phyloP scores from a whole-genome alignment of 2,329 filamentous ascomycete genomes.

The Fusarium neocosmosporiellum region DNA sequence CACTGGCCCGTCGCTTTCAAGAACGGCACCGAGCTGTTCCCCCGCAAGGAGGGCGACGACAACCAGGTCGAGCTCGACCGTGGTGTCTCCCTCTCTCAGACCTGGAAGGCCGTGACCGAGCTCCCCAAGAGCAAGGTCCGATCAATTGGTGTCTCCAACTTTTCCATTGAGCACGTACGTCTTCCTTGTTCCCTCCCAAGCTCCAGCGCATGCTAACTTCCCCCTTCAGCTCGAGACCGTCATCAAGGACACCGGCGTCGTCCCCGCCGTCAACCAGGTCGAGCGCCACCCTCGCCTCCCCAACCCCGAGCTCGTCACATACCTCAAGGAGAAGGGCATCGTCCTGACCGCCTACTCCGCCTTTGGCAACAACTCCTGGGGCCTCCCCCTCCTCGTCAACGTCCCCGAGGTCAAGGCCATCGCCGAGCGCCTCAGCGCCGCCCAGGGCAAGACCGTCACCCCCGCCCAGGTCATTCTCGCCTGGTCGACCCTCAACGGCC shows the following conservation, averaged over 20 bases:
- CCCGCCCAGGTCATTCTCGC: constrained; percentile 63
- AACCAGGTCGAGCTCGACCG: constrained; percentile 56
- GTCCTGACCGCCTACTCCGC: constrained; percentile 74
- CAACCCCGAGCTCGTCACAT: constrained; percentile 66
- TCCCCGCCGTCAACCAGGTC: constrained; percentile 74
- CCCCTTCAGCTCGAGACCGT: constrained; percentile 60
- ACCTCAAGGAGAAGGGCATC: constrained; percentile 71
- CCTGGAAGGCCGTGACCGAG: constrained; percentile 64
- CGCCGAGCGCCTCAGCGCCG: constrained; percentile 57
- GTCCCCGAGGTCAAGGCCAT: constrained; percentile 66
- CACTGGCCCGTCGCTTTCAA: constrained; percentile 69
- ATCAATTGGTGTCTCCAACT: constrained; percentile 81
- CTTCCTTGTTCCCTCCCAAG: background rate
- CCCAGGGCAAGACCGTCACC: constrained; percentile 52
- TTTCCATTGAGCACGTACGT: constrained; percentile 65
- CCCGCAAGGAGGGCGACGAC: constrained; percentile 51
- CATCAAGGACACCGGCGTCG: constrained; percentile 67
- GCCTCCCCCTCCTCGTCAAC: constrained; percentile 66
- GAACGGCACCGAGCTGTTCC: constrained; percentile 57
- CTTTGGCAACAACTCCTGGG: constrained; percentile 59
- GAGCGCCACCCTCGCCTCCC: constrained; percentile 75
- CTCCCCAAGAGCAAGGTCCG: constrained; percentile 70
- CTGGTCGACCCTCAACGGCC: constrained; percentile 69
- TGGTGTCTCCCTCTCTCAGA: constrained; percentile 54
- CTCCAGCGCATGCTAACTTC: background rate